Evolutionary conservation across 2,329 filamentous ascomycete species (phyloP).

Genomic region (Aspergillus ibericus): DNA sequence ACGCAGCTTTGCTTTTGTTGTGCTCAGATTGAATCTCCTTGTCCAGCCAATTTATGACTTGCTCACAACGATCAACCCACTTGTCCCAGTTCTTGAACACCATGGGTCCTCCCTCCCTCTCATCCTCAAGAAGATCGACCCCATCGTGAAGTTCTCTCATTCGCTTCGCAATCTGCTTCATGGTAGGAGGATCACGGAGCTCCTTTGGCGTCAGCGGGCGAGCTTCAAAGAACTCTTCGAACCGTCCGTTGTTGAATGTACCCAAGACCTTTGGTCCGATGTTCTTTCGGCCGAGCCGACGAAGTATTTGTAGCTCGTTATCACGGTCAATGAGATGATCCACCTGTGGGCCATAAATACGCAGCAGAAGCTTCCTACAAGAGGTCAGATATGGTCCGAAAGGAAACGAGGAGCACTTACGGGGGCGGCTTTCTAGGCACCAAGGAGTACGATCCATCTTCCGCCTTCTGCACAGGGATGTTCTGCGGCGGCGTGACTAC

Average conservation of each 20-base stretch:
- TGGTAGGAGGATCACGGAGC: constrained; percentile 77
- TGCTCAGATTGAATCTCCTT: constrained; percentile 57
- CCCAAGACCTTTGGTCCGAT: constrained; percentile 90
- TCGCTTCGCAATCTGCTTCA: constrained; percentile 90
- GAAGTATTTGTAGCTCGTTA: constrained; percentile 81
- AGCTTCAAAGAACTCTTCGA: constrained; percentile 91
- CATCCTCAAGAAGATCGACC: constrained; percentile 77
- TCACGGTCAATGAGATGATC: constrained; percentile 95
- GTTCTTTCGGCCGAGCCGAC: constrained; percentile 82
- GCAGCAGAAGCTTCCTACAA: constrained; percentile 72
- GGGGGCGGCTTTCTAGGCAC: constrained; percentile 52
- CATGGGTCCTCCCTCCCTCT: constrained; percentile 74
- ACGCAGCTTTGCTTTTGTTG: constrained; percentile 42
- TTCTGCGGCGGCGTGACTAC: constrained; percentile 80
- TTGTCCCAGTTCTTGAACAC: constrained; percentile 95
- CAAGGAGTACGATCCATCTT: constrained; percentile 39
- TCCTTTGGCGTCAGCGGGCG: constrained; percentile 74
- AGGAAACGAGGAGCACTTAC: constrained; percentile 40
- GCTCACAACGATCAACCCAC: constrained; percentile 68
- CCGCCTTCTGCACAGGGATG: constrained; percentile 47
- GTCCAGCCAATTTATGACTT: constrained; percentile 55
- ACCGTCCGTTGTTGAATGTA: constrained; percentile 90
- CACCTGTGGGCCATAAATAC: constrained; percentile 92
- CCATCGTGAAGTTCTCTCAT: constrained; percentile 96
- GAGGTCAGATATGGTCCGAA: neutral